phyloP scores from a whole-genome alignment of 1,139 yeast genomes.

The Taphrina communis region DNA sequence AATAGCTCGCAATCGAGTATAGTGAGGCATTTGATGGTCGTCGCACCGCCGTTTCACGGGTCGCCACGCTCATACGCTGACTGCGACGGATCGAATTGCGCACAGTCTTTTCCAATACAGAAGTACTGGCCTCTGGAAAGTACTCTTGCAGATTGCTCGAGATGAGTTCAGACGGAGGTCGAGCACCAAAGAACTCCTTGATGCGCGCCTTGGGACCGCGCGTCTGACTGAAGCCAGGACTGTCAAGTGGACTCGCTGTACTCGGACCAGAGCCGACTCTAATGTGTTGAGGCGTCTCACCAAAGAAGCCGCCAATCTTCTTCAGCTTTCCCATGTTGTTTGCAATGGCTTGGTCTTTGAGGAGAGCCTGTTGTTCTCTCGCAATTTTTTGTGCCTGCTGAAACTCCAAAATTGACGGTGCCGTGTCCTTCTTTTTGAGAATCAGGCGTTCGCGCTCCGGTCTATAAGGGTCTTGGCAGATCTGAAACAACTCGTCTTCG shows the following conservation, averaged over 20 bases:
- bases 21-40: constrained; percentile 32
- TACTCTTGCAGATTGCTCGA: constrained; percentile 88
- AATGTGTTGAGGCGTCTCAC: constrained; percentile 39
- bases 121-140: constrained; percentile 82
- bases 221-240: not conserved
- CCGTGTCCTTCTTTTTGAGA: constrained; percentile 66
- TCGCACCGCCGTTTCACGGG: constrained; percentile 5
- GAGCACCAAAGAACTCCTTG: constrained; percentile 71
- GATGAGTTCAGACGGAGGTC: constrained; percentile 92
- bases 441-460: constrained; percentile 75
- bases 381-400: constrained; percentile 61
- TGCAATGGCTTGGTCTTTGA: constrained; percentile 39
- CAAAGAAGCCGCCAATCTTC: constrained; percentile 42
- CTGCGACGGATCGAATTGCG: constrained; percentile 76
- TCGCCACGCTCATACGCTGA: constrained; percentile 43
- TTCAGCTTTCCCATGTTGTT: constrained; percentile 39
- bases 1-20: constrained; percentile 28
- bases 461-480: constrained; percentile 77
- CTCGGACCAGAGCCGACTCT: constrained; percentile 18
- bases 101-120: constrained; percentile 77
- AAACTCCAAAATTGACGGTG: constrained; percentile 72
- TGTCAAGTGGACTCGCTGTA: constrained; percentile 11
- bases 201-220: constrained; percentile 48
- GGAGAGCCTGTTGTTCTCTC: constrained; percentile 44
- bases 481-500: constrained; percentile 81